Conservation (phyloP, 164 flowering plant genomes). For the Santalum album region DNA sequence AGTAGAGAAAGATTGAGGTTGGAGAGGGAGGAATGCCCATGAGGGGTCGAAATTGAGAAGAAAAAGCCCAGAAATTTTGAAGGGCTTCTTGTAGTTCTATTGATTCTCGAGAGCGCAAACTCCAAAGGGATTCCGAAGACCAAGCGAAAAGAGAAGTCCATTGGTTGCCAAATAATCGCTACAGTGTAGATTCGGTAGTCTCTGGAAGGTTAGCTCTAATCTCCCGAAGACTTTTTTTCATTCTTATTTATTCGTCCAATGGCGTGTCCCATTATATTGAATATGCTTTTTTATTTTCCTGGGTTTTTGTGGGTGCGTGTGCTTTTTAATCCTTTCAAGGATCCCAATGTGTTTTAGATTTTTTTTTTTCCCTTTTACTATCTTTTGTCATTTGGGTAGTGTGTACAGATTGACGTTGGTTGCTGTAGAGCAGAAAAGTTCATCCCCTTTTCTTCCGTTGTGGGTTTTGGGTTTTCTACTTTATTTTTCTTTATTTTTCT, state of each 20-base stretch:
- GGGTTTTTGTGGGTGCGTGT: no score
- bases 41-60: not conserved
- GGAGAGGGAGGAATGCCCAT: not conserved
- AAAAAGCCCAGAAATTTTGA: not conserved
- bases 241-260: no score
- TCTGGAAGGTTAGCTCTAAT: slow-evolving; percentile 1
- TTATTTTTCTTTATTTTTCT: no score
- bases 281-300: not conserved
- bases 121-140: not conserved
- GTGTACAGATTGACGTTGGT: no score
- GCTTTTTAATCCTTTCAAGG: no score
- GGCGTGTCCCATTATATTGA: no score
- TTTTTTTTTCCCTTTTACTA: no score
- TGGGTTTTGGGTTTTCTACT: no score
- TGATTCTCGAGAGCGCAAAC: not conserved
- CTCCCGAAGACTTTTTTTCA: not conserved
- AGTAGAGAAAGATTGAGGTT: no score
- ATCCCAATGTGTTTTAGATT: no score
- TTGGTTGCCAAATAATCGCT: not conserved
- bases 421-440: not conserved
- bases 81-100: not conserved
- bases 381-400: no score
- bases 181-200: not conserved
- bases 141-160: not conserved
- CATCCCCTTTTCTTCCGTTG: slow-evolving; percentile 7